Evolutionary conservation across 306 rosid genomes (phyloP).

Genomic region (Vigna reflexopilosa): DNA sequence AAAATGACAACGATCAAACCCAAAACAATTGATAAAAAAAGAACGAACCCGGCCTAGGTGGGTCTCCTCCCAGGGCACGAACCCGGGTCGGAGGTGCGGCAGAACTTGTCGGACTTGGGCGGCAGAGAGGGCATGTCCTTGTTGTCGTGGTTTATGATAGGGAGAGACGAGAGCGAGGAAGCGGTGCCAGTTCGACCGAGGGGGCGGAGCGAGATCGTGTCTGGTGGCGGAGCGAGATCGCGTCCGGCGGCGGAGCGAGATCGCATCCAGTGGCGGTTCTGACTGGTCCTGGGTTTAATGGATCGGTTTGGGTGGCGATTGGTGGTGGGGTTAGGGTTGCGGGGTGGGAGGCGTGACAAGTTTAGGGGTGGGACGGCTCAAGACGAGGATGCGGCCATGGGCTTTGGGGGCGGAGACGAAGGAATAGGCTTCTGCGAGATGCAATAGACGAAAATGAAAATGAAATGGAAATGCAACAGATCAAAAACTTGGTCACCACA

Average conservation of each 20-base stretch:
- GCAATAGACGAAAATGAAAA: constrained; percentile 38
- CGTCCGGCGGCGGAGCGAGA: constrained; percentile 68
- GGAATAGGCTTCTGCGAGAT: constrained; percentile 47
- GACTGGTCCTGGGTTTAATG: constrained; percentile 49
- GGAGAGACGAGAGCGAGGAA: constrained; percentile 35
- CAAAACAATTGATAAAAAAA: constrained; percentile 7
- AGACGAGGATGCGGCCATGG: constrained; percentile 85
- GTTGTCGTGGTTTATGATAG: constrained; percentile 47
- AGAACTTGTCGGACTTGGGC: constrained; percentile 65
- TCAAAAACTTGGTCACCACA: constrained; percentile 52
- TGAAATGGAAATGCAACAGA: no score
- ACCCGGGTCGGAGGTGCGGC: constrained; percentile 86
- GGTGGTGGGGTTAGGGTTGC: background rate
- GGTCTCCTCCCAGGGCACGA: constrained; percentile 55
- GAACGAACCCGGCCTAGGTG: constrained; percentile 47
- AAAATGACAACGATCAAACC: constrained; percentile 21
- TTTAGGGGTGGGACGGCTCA: constrained; percentile 69
- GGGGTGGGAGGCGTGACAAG: constrained; percentile 42
- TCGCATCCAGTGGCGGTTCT: constrained; percentile 50
- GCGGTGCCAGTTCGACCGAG: constrained; percentile 63
- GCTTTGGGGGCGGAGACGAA: constrained; percentile 64
- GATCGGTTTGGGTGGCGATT: constrained; percentile 28
- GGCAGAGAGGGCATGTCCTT: constrained; percentile 44
- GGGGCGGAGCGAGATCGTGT: constrained; percentile 37
- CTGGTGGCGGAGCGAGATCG: constrained; percentile 63